Conservation (phyloP, 1,284 basidiomycete species). For the Naganishia sp. region DNA sequence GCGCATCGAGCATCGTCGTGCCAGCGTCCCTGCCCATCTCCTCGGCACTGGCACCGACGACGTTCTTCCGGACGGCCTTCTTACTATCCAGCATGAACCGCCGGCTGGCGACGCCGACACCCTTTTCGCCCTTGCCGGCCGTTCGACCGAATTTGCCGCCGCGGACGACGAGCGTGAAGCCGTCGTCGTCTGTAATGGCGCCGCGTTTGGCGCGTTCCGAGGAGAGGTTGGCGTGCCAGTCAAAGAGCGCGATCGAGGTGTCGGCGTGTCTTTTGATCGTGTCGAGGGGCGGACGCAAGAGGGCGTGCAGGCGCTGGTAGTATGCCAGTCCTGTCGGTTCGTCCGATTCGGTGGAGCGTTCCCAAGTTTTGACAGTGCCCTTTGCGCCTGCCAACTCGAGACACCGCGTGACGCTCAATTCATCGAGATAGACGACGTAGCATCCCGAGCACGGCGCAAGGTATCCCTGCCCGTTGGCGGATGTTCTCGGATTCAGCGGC, state of each 20-base stretch:
- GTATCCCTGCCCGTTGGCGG: slow-evolving; percentile 33
- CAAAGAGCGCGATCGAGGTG: slow-evolving; percentile 70
- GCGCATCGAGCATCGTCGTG: slow-evolving; percentile 54
- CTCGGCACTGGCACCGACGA: slow-evolving; percentile 38
- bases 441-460: slow-evolving; percentile 38
- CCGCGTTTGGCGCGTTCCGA: slow-evolving; percentile 59
- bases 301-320: slow-evolving; percentile 65
- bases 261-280: slow-evolving; percentile 73
- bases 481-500: slow-evolving; percentile 38
- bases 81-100: slow-evolving; percentile 60
- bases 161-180: slow-evolving; percentile 84
- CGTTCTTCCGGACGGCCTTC: slow-evolving; percentile 46
- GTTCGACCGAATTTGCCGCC: slow-evolving; percentile 85
- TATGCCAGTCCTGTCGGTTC: slow-evolving; percentile 68
- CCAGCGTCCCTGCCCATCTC: slow-evolving; percentile 54
- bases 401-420: slow-evolving; percentile 34
- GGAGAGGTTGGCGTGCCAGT: slow-evolving; percentile 61
- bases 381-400: slow-evolving; percentile 26
- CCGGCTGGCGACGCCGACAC: slow-evolving; percentile 74
- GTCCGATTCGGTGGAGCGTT: slow-evolving; percentile 10
- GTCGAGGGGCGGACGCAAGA: slow-evolving; percentile 70
- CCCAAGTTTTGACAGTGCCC: slow-evolving; percentile 20
- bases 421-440: slow-evolving; percentile 69
- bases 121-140: slow-evolving; percentile 77
- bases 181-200: slow-evolving; percentile 83